Conservation (phyloP, 805 yeast genomes). For the Starmera amethionina region DNA sequence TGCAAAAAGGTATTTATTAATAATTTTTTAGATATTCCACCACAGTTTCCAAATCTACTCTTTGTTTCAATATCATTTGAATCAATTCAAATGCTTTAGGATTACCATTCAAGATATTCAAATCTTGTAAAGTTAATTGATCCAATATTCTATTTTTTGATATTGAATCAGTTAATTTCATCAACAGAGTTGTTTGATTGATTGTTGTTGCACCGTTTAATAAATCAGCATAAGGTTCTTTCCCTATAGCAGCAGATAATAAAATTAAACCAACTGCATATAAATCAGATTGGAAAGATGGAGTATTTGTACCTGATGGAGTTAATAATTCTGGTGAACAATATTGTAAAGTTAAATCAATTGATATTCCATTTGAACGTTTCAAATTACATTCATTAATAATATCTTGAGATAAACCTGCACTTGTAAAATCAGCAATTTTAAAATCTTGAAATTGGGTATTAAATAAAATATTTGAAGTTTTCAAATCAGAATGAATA, state of each 20-base stretch:
- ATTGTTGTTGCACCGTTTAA: slow-evolving; percentile 8
- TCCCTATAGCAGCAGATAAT: slow-evolving; percentile 35
- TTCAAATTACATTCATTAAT: slow-evolving; percentile 5
- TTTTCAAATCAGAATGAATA: slow-evolving; percentile 40
- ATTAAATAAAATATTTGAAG: slow-evolving; percentile 31
- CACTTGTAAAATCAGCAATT: slow-evolving; percentile 40
- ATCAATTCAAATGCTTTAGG: slow-evolving; percentile 13
- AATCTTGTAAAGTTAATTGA: slow-evolving; percentile 18
- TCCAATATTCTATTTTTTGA: slow-evolving; percentile 24
- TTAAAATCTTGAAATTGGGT: slow-evolving; percentile 19
- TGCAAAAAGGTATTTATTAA: slow-evolving; percentile 1
- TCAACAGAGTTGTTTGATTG: background rate
- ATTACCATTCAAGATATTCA: slow-evolving; percentile 14
- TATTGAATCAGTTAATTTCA: slow-evolving; percentile 23
- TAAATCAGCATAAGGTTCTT: slow-evolving; percentile 28
- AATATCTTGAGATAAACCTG: slow-evolving; percentile 15
- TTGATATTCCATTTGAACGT: slow-evolving; percentile 18
- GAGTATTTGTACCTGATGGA: slow-evolving; percentile 13
- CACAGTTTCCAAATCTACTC: slow-evolving; percentile 17
- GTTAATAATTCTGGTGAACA: slow-evolving; percentile 37
- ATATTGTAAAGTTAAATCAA: slow-evolving; percentile 27
- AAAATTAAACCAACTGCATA: slow-evolving; percentile 38
- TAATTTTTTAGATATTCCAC: background rate
- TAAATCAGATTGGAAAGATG: slow-evolving; percentile 30
- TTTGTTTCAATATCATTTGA: slow-evolving; percentile 18